Percentiles rank a stretch among this genome's conserved stretches.
Conservation (phyloP, 495 filamentous ascomycete genomes). For the Podospora pseudopauciseta region DNA sequence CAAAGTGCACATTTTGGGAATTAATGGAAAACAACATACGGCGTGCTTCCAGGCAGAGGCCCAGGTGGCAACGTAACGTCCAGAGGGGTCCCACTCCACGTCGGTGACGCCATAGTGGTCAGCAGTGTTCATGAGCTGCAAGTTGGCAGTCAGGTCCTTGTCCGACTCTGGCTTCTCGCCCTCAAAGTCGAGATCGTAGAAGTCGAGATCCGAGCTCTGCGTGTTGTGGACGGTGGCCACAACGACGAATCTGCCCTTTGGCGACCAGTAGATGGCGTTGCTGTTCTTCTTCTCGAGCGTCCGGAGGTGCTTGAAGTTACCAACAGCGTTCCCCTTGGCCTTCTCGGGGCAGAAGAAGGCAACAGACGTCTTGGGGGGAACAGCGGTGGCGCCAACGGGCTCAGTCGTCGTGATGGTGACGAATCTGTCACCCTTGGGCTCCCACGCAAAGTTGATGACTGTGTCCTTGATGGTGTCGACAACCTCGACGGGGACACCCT, state of each 20-base stretch:
- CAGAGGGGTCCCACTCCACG: constrained; percentile 95
- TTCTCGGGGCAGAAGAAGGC: constrained; percentile 97
- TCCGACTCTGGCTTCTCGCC: constrained; percentile 89
- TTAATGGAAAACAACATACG: constrained; percentile 51
- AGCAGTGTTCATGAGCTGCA: constrained; percentile 84
- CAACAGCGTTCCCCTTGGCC: constrained; percentile 67
- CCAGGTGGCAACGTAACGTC: constrained; percentile 86
- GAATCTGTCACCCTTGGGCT: constrained; percentile 94
- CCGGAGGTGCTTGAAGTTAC: constrained; percentile 92
- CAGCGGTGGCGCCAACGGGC: constrained; percentile 67
- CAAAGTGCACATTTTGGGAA: not conserved
- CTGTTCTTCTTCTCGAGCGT: constrained; percentile 97
- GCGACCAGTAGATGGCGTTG: constrained; percentile 99
- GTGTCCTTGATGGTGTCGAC: constrained; percentile 96
- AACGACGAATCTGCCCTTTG: constrained; percentile 89
- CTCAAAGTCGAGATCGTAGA: constrained; percentile 96
- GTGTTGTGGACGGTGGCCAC: constrained; percentile 88
- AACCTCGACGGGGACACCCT: constrained; percentile 96
- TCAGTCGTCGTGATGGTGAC: constrained; percentile 95
- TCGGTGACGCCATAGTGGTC: constrained; percentile 98
- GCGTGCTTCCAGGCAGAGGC: constrained; percentile 93
- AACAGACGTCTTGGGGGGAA: constrained; percentile 88
- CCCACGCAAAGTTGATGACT: constrained; percentile 99
- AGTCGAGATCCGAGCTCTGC: constrained; percentile 91
- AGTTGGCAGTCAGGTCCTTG: constrained; percentile 91